A percentile compares a stretch with the other conserved stretches of the same genome.
Conservation (phyloP, 1,284 basidiomycete genomes). For the Sphaerobolus stellatus region DNA sequence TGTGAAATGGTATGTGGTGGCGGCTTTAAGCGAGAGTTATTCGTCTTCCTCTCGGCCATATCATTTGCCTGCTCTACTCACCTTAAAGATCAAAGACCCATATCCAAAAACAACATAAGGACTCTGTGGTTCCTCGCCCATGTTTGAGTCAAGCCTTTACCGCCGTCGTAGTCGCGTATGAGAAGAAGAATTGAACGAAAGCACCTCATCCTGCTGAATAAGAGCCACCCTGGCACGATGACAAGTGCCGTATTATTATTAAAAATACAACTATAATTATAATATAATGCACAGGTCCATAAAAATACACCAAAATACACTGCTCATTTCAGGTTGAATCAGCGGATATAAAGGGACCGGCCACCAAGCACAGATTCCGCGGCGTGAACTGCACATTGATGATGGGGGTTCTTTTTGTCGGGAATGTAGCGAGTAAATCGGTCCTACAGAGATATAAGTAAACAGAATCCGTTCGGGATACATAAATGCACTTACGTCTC, state of each 20-base stretch:
- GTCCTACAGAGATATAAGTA: conserved; percentile 56
- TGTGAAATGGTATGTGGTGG: conserved; percentile 65
- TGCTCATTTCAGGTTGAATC: too few species aligned
- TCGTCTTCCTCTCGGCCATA: neutral
- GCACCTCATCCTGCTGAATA: too few species aligned
- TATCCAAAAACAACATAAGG: conserved; percentile 77
- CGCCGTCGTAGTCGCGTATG: too few species aligned
- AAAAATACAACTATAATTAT: too few species aligned
- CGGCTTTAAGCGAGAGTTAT: conserved; percentile 44
- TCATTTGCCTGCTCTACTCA: conserved; percentile 24
- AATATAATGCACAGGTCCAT: too few species aligned
- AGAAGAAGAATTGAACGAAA: too few species aligned
- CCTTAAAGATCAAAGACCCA: conserved; percentile 82
- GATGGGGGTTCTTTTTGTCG: conserved; percentile 94
- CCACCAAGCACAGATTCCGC: conserved; percentile 89
- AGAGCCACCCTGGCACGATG: too few species aligned
- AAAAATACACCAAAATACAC: too few species aligned
- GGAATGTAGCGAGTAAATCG: conserved; percentile 90
- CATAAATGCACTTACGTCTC: conserved; percentile 64
- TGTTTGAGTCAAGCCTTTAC: too few species aligned
- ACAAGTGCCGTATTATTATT: too few species aligned
- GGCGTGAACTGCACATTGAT: conserved; percentile 92
- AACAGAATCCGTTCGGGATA: conserved; percentile 16
- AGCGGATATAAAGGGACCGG: conserved; percentile 64
- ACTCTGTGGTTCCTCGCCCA: too few species aligned